phyloP scores from a whole-genome alignment of 192 early-diverging fungal species.

The Allomyces macrogynus region DNA sequence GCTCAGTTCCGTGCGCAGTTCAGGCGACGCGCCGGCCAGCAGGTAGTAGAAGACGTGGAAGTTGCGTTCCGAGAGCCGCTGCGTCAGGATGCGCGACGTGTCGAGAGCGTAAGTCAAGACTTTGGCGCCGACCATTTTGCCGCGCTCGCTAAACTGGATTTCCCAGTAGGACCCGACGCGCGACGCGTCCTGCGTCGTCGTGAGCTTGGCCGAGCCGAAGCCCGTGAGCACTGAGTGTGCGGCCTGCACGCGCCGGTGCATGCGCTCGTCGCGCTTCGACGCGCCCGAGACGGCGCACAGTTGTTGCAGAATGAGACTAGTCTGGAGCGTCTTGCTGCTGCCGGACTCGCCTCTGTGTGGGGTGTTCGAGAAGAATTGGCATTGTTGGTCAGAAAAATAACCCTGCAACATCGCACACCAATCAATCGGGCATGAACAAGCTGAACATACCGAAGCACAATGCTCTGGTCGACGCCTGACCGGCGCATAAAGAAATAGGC shows the following conservation, averaged over 20 bases:
- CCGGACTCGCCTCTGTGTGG: conserved; percentile 59
- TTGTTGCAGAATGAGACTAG: conserved; percentile 48
- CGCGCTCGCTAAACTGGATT: conserved; percentile 71
- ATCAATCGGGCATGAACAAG: conserved; percentile 1
- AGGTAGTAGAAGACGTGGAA: conserved; percentile 72
- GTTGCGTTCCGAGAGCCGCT: conserved; percentile 32
- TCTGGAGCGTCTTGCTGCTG: conserved; percentile 61
- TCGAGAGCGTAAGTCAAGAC: conserved; percentile 48
- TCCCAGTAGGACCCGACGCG: conserved; percentile 65
- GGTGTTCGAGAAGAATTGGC: conserved; percentile 4
- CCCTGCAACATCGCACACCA: neutral
- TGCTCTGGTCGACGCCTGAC: conserved; percentile 40
- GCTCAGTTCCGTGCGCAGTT: conserved; percentile 45
- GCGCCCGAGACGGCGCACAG: conserved; percentile 52
- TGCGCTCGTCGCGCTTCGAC: conserved; percentile 50
- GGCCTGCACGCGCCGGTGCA: conserved; percentile 47
- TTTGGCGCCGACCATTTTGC: conserved; percentile 65
- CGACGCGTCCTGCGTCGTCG: conserved; percentile 41
- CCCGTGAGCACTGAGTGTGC: conserved; percentile 53
- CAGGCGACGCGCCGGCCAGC: conserved; percentile 48
- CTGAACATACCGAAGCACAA: conserved; percentile 31
- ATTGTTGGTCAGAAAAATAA: neutral
- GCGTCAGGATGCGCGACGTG: conserved; percentile 30
- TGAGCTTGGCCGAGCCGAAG: conserved; percentile 51
- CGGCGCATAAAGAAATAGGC: conserved; percentile 48